A percentile compares a stretch with the other conserved stretches of the same genome.
Conservation (phyloP, 1,139 yeast species). For the Nakaseomyces nivariensis region DNA sequence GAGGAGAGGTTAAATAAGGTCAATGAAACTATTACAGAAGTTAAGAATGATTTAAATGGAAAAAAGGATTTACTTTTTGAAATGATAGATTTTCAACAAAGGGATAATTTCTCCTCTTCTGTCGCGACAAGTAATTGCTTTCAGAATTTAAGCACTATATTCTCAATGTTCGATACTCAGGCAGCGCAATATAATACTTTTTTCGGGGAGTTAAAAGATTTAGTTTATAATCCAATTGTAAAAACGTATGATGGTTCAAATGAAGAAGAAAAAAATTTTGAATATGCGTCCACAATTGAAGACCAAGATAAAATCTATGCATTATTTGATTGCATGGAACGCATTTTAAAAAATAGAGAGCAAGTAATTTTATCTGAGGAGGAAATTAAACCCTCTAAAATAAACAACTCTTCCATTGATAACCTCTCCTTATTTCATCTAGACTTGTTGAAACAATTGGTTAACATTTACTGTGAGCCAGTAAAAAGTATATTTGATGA, state of each 20-base stretch:
- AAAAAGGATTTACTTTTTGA: constrained; percentile 18
- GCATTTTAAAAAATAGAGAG: constrained; percentile 48
- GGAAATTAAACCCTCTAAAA: constrained; percentile 13
- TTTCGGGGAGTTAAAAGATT: constrained; percentile 37
- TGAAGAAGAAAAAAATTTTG: constrained; percentile 51
- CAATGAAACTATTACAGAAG: constrained; percentile 16
- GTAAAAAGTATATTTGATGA: constrained; percentile 22
- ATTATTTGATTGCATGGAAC: constrained; percentile 52
- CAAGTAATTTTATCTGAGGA: constrained; percentile 34
- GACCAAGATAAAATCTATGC: constrained; percentile 64
- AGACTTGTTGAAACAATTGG: constrained; percentile 12
- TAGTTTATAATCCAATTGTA: constrained; percentile 40
- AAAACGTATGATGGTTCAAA: constrained; percentile 34
- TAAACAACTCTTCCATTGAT: constrained; percentile 11
- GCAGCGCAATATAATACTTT: constrained; percentile 47
- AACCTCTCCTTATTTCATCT: constrained; percentile 20
- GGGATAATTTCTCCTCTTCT: constrained; percentile 14
- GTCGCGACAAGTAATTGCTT: background rate
- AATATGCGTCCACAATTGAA: constrained; percentile 61
- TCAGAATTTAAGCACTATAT: background rate
- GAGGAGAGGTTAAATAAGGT: constrained; percentile 18
- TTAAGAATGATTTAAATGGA: constrained; percentile 11
- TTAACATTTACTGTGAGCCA: constrained; percentile 19
- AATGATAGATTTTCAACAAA: constrained; percentile 10
- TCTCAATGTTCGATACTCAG: constrained; percentile 42